Base-by-base conservation (phyloP, 805 yeast species). In the Myxozyma lipomycoides region DNA sequence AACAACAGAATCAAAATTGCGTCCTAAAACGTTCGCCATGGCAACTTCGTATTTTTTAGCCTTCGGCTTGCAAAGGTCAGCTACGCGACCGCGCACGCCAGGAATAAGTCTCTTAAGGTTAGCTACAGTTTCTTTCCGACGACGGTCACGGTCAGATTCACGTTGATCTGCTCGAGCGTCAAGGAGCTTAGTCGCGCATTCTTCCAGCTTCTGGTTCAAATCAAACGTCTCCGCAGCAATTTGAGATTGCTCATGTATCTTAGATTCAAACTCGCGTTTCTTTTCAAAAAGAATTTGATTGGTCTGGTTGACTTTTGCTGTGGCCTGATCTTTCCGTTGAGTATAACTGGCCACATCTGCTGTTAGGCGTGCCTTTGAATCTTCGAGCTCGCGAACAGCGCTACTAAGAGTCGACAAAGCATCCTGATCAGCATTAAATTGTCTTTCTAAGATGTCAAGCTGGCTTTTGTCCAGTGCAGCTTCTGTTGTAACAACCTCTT, bases 41-140 rank as follows among this genome's bases (percentile, higher is more conserved):
- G 96, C 95, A 4, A 73, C 59, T 43, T 84, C 88, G 64, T 80
- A 89, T 60, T 79, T 83, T 50, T 78, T 78, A 58, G 83, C 83
- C 46, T 78, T 74, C 19, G 96, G 95, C 49, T 80, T 79, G 41
- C 91, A 85, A 23, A 90, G 72, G 61, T 89, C 96, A 57, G 80
- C 76, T 3, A 91, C 80, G 9, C 88, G 67, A 2, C 97, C 98
- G 58, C 77, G 77, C 2, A 93, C 95, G 3, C 95, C 89, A 1
- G 95, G 93, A 56, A 84, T 78, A n/a, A 83, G 67, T 61, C 87
- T 80, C 60, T 79, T 83, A 47, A 93, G 69, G 48, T 80, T 75
- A 0, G 81, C 68, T 2, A 86, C 82, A 54, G 84, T 86, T 58
- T 89, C 96, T 48, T 91, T 73, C 38, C 86, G 68, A 55, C 75